Base-by-base conservation (phyloP, 1,284 basidiomycete species). In the Heterobasidion annosum region DNA sequence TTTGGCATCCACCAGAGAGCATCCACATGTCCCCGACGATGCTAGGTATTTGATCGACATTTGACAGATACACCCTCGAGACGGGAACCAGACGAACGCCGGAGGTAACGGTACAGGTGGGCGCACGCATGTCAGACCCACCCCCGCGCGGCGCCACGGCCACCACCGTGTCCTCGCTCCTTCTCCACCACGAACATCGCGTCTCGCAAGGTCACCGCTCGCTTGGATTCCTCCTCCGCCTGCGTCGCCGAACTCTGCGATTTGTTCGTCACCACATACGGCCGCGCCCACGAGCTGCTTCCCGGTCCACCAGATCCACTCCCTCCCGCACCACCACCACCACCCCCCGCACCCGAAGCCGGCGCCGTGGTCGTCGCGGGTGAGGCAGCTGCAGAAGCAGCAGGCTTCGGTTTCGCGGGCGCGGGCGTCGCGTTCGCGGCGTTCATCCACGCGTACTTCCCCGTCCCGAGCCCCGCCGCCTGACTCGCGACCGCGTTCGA, bases 401-500 rank as follows among this genome's bases (percentile, higher is more conserved):
- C 62, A 6, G 71, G 64, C 53, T 77, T 76, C 35, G 76, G 65
- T 61, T 83, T 85, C 18, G 77, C 65, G 3, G 79, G 64, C 6
- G 63, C 59, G 34, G 72, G 65, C 47, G 70, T 67, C 4, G 73
- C 69, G 58, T 74, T 78, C 8, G 79, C 79, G 1, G 85, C 79
- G 16, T 74, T 90, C 84, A 93, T 89, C 91, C 91, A 93, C 13
- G 88, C 77, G 63, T 91, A 93, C 66, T 86, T 86, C 18, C 85
- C 82, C 51, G 71, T 70, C 1, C 83, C 81, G 35, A 90, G 65
- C 0, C 91, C 90, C n/a, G 89, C 86, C 1, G 88, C 88, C 64
- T 90, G 87, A 61, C 82, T 85, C n/a, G 91, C 91, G 4, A 88
- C 87, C 34, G 88, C 88, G 66, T 93, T 91, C 47, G 87, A 88